Evolutionary conservation across 768 basidiomycete species (phyloP).

Genomic region (Hypholoma fasciculare): DNA sequence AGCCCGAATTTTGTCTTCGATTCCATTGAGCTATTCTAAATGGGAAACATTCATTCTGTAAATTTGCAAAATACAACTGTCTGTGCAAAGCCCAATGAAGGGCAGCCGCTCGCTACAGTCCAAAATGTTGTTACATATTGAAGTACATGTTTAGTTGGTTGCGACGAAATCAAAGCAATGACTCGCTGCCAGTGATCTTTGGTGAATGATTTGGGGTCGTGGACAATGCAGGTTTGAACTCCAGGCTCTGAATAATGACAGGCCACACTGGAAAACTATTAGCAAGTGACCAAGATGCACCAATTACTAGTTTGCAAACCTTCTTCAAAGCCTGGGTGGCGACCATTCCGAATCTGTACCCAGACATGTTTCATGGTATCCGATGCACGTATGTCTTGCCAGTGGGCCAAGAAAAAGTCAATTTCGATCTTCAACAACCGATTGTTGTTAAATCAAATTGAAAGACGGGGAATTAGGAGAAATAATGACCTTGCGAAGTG

Average conservation of each 20-base stretch:
- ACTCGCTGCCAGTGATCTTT: slow-evolving; percentile 7
- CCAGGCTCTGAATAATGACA: slow-evolving; percentile 59
- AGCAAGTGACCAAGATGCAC: not conserved
- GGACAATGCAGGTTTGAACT: slow-evolving; percentile 46
- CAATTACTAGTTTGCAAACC: slow-evolving; percentile 33
- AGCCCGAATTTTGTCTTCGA: slow-evolving; percentile 48
- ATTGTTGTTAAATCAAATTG: slow-evolving; percentile 12
- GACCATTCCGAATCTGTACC: slow-evolving; percentile 80
- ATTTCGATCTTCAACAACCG: slow-evolving; percentile 57
- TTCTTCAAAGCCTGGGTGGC: slow-evolving; percentile 89
- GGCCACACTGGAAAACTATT: slow-evolving; percentile 56
- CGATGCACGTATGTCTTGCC: slow-evolving; percentile 83
- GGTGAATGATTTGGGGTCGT: slow-evolving; percentile 8
- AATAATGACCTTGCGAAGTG: slow-evolving; percentile 65
- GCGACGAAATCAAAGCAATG: not conserved
- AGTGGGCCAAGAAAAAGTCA: slow-evolving; percentile 77
- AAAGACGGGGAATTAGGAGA: not conserved
- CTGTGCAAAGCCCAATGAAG: no score
- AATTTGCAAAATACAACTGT: no score
- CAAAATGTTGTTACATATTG: no score
- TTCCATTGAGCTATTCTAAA: slow-evolving; percentile 39
- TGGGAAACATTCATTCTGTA: no score
- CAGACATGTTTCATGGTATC: slow-evolving; percentile 82
- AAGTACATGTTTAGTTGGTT: not conserved
- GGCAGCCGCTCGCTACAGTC: no score